Base-by-base conservation (phyloP, 768 basidiomycete genomes). In the Hericium erinaceus region DNA sequence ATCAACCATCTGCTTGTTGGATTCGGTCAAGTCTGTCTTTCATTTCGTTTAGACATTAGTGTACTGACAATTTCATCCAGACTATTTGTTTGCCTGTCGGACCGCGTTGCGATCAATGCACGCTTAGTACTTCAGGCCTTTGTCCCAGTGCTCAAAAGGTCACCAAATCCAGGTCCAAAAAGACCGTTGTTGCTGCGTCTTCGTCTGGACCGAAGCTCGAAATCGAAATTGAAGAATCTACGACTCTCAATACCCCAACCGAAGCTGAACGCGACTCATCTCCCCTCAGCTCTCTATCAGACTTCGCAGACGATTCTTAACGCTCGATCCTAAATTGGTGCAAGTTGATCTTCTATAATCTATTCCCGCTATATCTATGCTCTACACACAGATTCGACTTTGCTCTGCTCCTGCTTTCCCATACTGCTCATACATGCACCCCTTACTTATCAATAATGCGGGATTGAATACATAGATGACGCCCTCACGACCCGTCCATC, bases 1-100 rank as follows among this genome's bases (percentile, higher is more conserved):
- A 91, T 93, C 57, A 92, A 92, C 65, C 84, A 84, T 57, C 64
- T 89, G 68, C 77, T 93, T 0, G 91, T 92, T 3, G 89, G 90
- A 0, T 92, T 93, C 58, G 91, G 90, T 38, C 90, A 92, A 79
- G 89, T 88, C 60, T 28, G 71, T 54, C 12, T 15, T 56, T 15
- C 50, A 37, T 8, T 18, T 48, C 6, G 38, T 13, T 9, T 6
- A 39, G 41, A 11, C 10, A 6, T 2, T 44, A 7, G 38, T 22
- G 37, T 22, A 20, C 1, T 48, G 57, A 18, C 18, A 37, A 16
- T 7, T 18, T n/a, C 13, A 20, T 48, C 7, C 59, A 90, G 88
- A 80, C 78, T 0, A 74, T 90, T 0, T 92, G 89, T 57, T 68
- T 82, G 2, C 83, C 89, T 6, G 75, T 84, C 6, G 75, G 75